Percentiles rank a stretch among this genome's conserved stretches.
phyloP scores from a whole-genome alignment of 1,284 basidiomycete genomes.

The Leucoagaricus sp. region DNA sequence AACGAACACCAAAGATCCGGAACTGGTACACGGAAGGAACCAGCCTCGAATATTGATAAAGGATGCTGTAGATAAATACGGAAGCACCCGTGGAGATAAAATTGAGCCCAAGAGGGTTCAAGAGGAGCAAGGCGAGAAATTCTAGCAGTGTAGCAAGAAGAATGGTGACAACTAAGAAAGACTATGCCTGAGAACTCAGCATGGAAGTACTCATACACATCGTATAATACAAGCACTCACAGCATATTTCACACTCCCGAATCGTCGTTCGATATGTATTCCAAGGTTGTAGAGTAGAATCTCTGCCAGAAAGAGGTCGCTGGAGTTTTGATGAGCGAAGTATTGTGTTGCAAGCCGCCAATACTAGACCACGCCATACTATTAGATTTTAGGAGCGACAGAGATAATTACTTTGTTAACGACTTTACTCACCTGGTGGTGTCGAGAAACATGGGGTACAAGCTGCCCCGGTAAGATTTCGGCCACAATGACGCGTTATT shows the following conservation, averaged over 20 bases:
- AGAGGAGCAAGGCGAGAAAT: constrained; percentile 61
- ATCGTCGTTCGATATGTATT: constrained; percentile 79
- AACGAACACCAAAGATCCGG: constrained; percentile 70
- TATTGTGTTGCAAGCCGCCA: constrained; percentile 83
- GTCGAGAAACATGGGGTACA: constrained; percentile 67
- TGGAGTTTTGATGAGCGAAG: constrained; percentile 80
- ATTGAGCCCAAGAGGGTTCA: constrained; percentile 68
- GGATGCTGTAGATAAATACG: constrained; percentile 68
- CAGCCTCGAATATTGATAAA: constrained; percentile 81
- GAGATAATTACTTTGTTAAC: constrained; percentile 9
- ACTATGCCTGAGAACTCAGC: constrained; percentile 44
- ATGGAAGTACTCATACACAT: background rate
- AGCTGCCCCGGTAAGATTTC: constrained; percentile 40
- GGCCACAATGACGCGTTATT: constrained; percentile 14
- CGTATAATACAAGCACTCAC: constrained; percentile 48
- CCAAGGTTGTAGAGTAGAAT: constrained; percentile 76
- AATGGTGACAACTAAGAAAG: constrained; percentile 69
- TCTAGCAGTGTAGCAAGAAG: constrained; percentile 69
- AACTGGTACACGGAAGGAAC: constrained; percentile 79
- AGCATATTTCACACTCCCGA: constrained; percentile 88
- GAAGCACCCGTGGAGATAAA: constrained; percentile 76
- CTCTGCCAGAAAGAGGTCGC: constrained; percentile 80
- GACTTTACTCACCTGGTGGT: constrained; percentile 58
- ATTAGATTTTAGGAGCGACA: constrained; percentile 24
- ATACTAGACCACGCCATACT: constrained; percentile 53